These are phyloP conservation scores for Monosporascus sp. DNA, from an alignment of 2,329 filamentous ascomycete genomes.

Conservation along the genomic window DNA sequence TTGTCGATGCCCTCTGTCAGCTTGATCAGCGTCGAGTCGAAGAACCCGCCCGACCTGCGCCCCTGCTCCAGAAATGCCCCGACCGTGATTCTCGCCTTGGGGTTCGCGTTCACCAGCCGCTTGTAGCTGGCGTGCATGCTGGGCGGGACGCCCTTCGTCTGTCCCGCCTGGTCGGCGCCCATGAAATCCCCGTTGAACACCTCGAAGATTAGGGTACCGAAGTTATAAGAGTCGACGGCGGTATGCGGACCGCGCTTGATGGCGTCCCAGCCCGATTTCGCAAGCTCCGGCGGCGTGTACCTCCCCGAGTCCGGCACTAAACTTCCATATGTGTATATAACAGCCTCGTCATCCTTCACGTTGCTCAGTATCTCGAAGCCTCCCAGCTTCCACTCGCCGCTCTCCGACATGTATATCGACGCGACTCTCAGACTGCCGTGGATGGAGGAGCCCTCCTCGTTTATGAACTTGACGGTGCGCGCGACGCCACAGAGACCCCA, in stretches of 20 bases:
- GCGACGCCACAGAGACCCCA: slow-evolving; percentile 90
- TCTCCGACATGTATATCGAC: slow-evolving; percentile 89
- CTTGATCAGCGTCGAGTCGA: slow-evolving; percentile 87
- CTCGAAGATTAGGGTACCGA: slow-evolving; percentile 80
- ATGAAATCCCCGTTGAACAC: slow-evolving; percentile 83
- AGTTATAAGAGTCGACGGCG: slow-evolving; percentile 83
- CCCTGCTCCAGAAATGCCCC: slow-evolving; percentile 88
- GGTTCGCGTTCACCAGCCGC: slow-evolving; percentile 79
- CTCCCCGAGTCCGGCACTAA: slow-evolving; percentile 77
- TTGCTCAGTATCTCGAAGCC: slow-evolving; percentile 93
- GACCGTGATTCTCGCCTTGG: slow-evolving; percentile 80
- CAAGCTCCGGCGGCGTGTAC: slow-evolving; percentile 83
- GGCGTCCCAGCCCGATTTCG: slow-evolving; percentile 81
- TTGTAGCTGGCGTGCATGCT: slow-evolving; percentile 91
- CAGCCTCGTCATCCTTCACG: slow-evolving; percentile 90
- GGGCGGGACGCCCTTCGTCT: slow-evolving; percentile 79
- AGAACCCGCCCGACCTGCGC: slow-evolving; percentile 75
- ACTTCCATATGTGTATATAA: slow-evolving; percentile 90
- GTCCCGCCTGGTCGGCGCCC: slow-evolving; percentile 72
- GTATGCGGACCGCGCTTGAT: slow-evolving; percentile 78
- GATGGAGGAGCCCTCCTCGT: slow-evolving; percentile 84
- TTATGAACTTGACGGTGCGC: slow-evolving; percentile 92
- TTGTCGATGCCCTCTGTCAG: slow-evolving; percentile 91
- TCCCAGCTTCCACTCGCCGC: slow-evolving; percentile 94
- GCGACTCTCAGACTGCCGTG: slow-evolving; percentile 82